Evolutionary conservation across 2,329 filamentous ascomycete genomes (phyloP).

Genomic region (Zymoseptoria brevis): DNA sequence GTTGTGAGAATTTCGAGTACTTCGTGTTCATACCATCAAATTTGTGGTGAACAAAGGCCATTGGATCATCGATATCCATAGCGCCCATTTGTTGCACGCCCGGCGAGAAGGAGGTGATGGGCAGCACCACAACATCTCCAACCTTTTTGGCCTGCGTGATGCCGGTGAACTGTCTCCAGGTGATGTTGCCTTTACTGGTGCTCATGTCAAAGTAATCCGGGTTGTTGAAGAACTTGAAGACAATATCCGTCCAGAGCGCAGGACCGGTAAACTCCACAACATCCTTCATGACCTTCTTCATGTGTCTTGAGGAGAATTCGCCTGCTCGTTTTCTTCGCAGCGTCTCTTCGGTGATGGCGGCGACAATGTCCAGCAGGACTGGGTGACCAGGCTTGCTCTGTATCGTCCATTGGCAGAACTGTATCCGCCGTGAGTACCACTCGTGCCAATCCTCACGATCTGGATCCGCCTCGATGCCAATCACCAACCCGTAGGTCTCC

Average conservation of each 20-base stretch:
- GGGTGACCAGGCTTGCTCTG: slow-evolving; percentile 93
- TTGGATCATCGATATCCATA: slow-evolving; percentile 77
- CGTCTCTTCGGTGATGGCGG: slow-evolving; percentile 75
- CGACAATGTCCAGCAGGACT: slow-evolving; percentile 77
- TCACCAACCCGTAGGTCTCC: slow-evolving; percentile 71
- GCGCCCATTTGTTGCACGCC: slow-evolving; percentile 91
- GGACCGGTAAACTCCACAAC: slow-evolving; percentile 94
- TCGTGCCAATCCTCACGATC: slow-evolving; percentile 86
- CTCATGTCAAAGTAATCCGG: slow-evolving; percentile 76
- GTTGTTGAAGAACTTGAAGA: slow-evolving; percentile 94
- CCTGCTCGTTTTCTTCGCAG: slow-evolving; percentile 63
- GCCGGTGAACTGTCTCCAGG: slow-evolving; percentile 81
- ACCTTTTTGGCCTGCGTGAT: slow-evolving; percentile 78
- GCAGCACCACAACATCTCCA: slow-evolving; percentile 85
- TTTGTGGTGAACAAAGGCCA: slow-evolving; percentile 95
- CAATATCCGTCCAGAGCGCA: slow-evolving; percentile 83
- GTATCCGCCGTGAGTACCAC: slow-evolving; percentile 93
- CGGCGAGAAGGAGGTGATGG: slow-evolving; percentile 95
- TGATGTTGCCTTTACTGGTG: slow-evolving; percentile 62
- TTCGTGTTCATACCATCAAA: slow-evolving; percentile 67
- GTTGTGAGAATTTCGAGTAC: neutral
- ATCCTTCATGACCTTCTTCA: slow-evolving; percentile 49
- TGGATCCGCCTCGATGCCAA: slow-evolving; percentile 94
- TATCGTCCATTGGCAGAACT: slow-evolving; percentile 99
- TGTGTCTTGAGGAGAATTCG: slow-evolving; percentile 49